Evolutionary conservation across 2,329 filamentous ascomycete species (phyloP).

Genomic region (Aspergillus aculeatus): DNA sequence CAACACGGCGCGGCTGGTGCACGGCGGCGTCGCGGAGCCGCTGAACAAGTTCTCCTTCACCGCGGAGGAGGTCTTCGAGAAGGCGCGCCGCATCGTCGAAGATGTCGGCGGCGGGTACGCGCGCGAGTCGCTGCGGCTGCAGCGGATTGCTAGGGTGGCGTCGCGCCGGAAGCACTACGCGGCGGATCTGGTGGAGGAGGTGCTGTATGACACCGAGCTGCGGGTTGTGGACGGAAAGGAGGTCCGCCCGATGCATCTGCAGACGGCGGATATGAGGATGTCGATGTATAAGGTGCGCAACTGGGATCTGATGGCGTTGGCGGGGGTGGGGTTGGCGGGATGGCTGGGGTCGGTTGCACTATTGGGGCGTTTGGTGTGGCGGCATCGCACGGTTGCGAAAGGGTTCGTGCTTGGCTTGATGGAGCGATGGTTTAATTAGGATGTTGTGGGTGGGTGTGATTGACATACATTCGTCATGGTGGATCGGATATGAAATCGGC

Average conservation of each 20-base stretch:
- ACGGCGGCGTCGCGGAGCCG: constrained; percentile 35
- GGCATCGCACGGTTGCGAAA: not conserved
- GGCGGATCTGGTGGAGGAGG: constrained; percentile 36
- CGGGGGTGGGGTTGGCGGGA: not conserved
- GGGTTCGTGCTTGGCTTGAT: not conserved
- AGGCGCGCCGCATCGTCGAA: constrained; percentile 26
- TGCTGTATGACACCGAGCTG: constrained; percentile 39
- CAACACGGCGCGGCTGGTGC: constrained; percentile 38
- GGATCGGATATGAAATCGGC: no score
- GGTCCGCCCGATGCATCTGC: constrained; percentile 43
- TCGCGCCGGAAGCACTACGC: constrained; percentile 39
- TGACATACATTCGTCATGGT: no score
- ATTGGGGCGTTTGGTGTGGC: not conserved
- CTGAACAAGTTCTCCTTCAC: constrained; percentile 43
- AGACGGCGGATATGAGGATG: constrained; percentile 41
- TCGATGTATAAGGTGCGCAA: not conserved
- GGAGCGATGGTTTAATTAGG: not conserved
- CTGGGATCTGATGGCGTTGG: not conserved
- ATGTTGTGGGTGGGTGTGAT: no score
- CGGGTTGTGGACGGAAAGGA: constrained; percentile 15
- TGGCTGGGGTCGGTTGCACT: not conserved
- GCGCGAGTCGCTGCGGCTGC: constrained; percentile 39
- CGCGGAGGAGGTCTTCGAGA: constrained; percentile 29
- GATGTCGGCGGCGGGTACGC: constrained; percentile 32
- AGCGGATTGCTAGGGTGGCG: constrained; percentile 40